Percentiles rank a stretch among this genome's conserved stretches.
Conservation (phyloP, 116 monocot genomes). For the Zostera marina region DNA sequence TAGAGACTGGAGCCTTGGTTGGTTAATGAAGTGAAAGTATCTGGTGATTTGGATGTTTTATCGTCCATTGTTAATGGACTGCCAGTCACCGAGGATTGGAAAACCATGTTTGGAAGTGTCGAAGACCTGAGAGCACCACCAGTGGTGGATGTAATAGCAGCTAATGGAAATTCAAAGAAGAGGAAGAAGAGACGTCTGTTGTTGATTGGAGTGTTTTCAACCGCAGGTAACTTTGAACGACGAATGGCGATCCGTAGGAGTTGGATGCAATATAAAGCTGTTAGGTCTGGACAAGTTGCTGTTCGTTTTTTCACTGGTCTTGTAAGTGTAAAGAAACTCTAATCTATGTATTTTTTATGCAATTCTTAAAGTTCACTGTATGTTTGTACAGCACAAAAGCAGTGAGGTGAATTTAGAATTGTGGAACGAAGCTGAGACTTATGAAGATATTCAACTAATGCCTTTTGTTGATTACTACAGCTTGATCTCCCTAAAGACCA, state of each 20-base stretch:
- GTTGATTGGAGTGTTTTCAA: slow-evolving; percentile 64
- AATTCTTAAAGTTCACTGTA: too few relatives aligned
- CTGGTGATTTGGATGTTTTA: slow-evolving; percentile 63
- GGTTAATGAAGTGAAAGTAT: slow-evolving; percentile 39
- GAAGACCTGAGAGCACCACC: slow-evolving; percentile 45
- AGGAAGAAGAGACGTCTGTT: slow-evolving; percentile 34
- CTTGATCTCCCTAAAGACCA: slow-evolving; percentile 76
- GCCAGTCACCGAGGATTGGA: slow-evolving; percentile 52
- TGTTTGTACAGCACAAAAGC: slow-evolving; percentile 47
- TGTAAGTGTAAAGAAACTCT: slow-evolving; percentile 31
- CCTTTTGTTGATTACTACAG: slow-evolving; percentile 96
- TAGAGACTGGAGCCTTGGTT: slow-evolving; percentile 83
- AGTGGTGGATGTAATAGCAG: neutral
- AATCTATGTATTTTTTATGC: too few relatives aligned
- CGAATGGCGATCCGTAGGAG: slow-evolving; percentile 68
- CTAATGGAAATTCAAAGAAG: too few relatives aligned
- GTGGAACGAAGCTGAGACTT: slow-evolving; percentile 70
- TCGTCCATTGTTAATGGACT: slow-evolving; percentile 65
- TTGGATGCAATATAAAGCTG: slow-evolving; percentile 87
- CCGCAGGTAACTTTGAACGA: slow-evolving; percentile 72
- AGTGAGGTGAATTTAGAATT: slow-evolving; percentile 68
- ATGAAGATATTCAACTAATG: slow-evolving; percentile 91
- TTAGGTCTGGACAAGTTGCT: slow-evolving; percentile 54
- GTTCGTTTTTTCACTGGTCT: slow-evolving; percentile 77
- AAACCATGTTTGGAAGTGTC: slow-evolving; percentile 22